Conservation (phyloP, 1,284 basidiomycete genomes). For the Apiotrichum brassicae region DNA sequence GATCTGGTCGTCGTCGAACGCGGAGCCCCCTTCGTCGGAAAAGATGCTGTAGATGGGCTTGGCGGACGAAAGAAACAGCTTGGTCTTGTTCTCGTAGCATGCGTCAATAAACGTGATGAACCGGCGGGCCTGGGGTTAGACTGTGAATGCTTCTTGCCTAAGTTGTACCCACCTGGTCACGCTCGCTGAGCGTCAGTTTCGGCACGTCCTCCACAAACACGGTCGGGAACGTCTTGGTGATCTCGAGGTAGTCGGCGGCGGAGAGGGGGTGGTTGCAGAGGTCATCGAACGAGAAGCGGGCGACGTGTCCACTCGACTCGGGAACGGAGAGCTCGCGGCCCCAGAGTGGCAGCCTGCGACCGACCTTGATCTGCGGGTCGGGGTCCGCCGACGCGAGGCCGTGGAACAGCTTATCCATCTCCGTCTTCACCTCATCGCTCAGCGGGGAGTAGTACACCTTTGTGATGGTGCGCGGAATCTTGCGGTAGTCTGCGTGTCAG, state of each 20-base stretch:
- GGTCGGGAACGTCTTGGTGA: constrained; percentile 79
- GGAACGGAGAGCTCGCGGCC: constrained; percentile 76
- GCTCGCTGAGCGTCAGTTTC: constrained; percentile 77
- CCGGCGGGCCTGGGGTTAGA: constrained; percentile 62
- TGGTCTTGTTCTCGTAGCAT: constrained; percentile 87
- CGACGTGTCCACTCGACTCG: constrained; percentile 68
- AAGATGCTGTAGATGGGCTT: constrained; percentile 83
- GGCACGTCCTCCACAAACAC: constrained; percentile 85
- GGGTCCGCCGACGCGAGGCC: constrained; percentile 54
- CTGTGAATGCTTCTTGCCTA: constrained; percentile 3
- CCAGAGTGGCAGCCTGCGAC: constrained; percentile 76
- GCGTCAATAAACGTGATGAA: constrained; percentile 98
- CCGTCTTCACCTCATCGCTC: constrained; percentile 54
- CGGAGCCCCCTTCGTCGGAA: constrained; percentile 56
- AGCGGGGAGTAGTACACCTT: constrained; percentile 87
- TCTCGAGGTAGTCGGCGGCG: constrained; percentile 92
- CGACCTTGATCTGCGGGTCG: constrained; percentile 53
- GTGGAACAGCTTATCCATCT: constrained; percentile 72
- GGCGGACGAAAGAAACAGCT: constrained; percentile 81
- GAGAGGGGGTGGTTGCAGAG: constrained; percentile 84
- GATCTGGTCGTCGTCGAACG: constrained; percentile 60
- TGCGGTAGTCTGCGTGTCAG: constrained; percentile 70
- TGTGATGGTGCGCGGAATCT: constrained; percentile 78
- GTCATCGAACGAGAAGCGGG: constrained; percentile 79
- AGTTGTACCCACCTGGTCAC: constrained; percentile 64